Conservation (phyloP, 1,284 basidiomycete species). For the Apiotrichum laibachii region DNA sequence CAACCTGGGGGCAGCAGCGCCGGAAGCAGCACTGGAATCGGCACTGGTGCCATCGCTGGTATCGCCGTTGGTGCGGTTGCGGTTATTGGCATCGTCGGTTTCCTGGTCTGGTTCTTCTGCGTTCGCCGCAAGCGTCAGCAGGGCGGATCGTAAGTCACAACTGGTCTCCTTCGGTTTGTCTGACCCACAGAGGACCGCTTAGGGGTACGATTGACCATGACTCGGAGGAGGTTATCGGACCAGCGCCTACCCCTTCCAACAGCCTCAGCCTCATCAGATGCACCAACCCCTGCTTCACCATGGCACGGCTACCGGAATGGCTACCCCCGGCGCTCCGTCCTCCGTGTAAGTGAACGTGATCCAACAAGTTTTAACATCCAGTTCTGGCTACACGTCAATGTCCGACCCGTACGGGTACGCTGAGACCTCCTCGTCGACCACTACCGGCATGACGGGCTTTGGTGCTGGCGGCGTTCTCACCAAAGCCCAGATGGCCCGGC, state of each 20-base stretch:
- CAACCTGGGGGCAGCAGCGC: too few relatives aligned
- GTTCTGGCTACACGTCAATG: not conserved
- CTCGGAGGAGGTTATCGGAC: not conserved
- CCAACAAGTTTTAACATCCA: not conserved
- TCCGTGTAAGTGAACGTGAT: not conserved
- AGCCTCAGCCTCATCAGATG: not conserved
- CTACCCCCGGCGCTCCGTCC: not conserved
- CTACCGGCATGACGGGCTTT: not conserved
- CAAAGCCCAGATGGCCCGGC: constrained; percentile 2
- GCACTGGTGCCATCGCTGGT: constrained; percentile 20
- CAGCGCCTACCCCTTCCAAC: not conserved
- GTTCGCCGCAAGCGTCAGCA: not conserved
- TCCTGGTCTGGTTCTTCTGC: constrained; percentile 30
- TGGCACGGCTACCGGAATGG: too few relatives aligned
- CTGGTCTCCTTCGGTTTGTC: not conserved
- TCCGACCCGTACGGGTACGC: not conserved
- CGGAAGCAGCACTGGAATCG: constrained; percentile 1
- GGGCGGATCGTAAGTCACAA: not conserved
- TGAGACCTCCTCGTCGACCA: not conserved
- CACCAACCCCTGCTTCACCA: not conserved
- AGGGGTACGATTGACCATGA: not conserved
- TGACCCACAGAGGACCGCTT: not conserved
- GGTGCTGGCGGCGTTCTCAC: not conserved
- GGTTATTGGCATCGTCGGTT: constrained; percentile 16
- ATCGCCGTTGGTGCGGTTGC: constrained; percentile 18